Percentiles rank a stretch among this genome's conserved stretches.
phyloP scores from a whole-genome alignment of 2,329 filamentous ascomycete genomes.

The Aspergillus pseudonomiae region DNA sequence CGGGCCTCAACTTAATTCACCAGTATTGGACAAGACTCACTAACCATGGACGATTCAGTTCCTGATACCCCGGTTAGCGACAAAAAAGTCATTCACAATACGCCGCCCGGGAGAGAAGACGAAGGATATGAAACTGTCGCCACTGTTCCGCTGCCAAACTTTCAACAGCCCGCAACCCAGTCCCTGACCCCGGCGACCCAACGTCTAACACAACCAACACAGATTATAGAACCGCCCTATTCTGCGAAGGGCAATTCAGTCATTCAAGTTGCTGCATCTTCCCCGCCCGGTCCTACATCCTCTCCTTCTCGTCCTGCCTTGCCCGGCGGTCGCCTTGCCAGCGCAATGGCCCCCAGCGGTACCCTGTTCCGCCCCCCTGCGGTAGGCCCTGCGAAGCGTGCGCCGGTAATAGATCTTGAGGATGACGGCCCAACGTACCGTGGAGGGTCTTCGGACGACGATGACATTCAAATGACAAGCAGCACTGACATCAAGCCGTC shows the following conservation, averaged over 20 bases:
- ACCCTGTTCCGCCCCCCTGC: slow-evolving; percentile 66
- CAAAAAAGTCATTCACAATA: slow-evolving; percentile 35
- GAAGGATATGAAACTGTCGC: slow-evolving; percentile 52
- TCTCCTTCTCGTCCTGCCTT: slow-evolving; percentile 41
- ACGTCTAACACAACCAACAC: slow-evolving; percentile 64
- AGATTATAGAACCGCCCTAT: slow-evolving; percentile 54
- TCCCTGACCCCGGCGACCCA: slow-evolving; percentile 51
- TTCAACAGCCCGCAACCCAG: slow-evolving; percentile 32
- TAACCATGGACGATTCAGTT: slow-evolving; percentile 43
- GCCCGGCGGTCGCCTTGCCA: slow-evolving; percentile 54
- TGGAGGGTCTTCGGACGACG: slow-evolving; percentile 64
- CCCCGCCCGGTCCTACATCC: slow-evolving; percentile 64
- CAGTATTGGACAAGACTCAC: neutral
- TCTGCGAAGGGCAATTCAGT: slow-evolving; percentile 42
- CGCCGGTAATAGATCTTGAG: slow-evolving; percentile 51
- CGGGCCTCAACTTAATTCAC: neutral
- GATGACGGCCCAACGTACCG: slow-evolving; percentile 61
- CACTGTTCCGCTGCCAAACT: slow-evolving; percentile 47
- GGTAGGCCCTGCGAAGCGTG: slow-evolving; percentile 43
- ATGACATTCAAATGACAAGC: slow-evolving; percentile 50
- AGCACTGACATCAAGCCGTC: slow-evolving; percentile 64
- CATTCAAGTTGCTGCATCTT: slow-evolving; percentile 88
- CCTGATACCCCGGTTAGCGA: slow-evolving; percentile 45
- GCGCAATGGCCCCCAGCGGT: slow-evolving; percentile 73
- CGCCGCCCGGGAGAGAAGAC: slow-evolving; percentile 36